Conservation (phyloP, 208 protist genomes). For the Acanthamoeba castellanii region DNA sequence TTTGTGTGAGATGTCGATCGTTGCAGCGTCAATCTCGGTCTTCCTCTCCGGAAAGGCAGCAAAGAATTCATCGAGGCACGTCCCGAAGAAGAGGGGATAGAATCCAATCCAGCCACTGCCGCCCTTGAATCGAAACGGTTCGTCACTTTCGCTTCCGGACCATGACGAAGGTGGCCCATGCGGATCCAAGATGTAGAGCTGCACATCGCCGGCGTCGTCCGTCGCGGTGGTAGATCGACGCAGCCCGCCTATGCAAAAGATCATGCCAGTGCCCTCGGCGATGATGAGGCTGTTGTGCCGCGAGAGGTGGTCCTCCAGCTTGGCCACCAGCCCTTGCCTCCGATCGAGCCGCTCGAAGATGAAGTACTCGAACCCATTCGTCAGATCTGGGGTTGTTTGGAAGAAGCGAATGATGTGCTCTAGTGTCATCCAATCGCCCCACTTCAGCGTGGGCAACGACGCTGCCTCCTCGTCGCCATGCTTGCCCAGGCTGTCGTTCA, state of each 20-base stretch:
- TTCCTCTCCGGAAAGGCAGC: conserved; percentile 28
- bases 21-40: background rate
- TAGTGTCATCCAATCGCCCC: conserved; percentile 10
- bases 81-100: conserved; percentile 3
- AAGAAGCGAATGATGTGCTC: conserved; percentile 58
- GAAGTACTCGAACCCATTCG: background rate
- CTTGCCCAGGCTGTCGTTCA: background rate
- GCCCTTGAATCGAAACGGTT: conserved; percentile 31
- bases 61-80: conserved; percentile 18
- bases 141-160: background rate
- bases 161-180: background rate
- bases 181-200: conserved; percentile 36
- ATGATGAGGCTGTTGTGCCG: conserved; percentile 27
- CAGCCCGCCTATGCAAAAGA: conserved; percentile 34
- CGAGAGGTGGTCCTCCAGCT: conserved; percentile 32
- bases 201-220: background rate
- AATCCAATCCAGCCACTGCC: background rate
- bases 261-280: conserved; percentile 21
- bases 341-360: conserved; percentile 48
- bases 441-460: background rate
- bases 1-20: background rate
- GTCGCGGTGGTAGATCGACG: background rate
- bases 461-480: background rate
- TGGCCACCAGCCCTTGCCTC: conserved; percentile 16
- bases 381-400: background rate